Percentiles rank a stretch among this genome's conserved stretches.
These are phyloP conservation scores for Penicillium sumatraense DNA, from an alignment of 2,329 filamentous ascomycete species.

Conservation along the genomic window DNA sequence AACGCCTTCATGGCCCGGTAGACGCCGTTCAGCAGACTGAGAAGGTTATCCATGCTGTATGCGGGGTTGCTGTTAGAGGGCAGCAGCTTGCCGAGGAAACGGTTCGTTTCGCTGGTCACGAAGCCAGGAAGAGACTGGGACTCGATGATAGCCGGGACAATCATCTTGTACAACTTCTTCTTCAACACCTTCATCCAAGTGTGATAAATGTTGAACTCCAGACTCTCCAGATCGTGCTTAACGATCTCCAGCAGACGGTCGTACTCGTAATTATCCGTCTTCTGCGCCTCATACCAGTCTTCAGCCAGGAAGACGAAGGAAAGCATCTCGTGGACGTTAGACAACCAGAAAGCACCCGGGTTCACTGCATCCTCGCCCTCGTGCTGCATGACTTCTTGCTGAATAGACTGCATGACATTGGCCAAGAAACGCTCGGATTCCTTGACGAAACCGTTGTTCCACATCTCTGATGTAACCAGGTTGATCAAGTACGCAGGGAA, in stretches of 20 bases:
- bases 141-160: slow-evolving; percentile 98
- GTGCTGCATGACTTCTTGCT: slow-evolving; percentile 99
- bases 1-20: slow-evolving; percentile 99
- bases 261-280: slow-evolving; percentile 99
- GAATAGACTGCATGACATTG: slow-evolving; percentile 99
- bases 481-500: slow-evolving; percentile 99
- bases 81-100: slow-evolving; percentile 95
- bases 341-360: slow-evolving; percentile 97
- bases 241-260: slow-evolving; percentile 97
- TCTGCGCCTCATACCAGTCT: slow-evolving; percentile 99
- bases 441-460: slow-evolving; percentile 99
- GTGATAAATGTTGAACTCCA: slow-evolving; percentile 99
- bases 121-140: slow-evolving; percentile 97
- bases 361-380: slow-evolving; percentile 97
- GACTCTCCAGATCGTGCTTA: slow-evolving; percentile 96
- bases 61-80: slow-evolving; percentile 87
- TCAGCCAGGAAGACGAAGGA: slow-evolving; percentile 99
- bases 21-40: slow-evolving; percentile 93
- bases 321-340: slow-evolving; percentile 99
- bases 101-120: slow-evolving; percentile 97
- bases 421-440: slow-evolving; percentile 98
- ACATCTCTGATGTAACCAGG: slow-evolving; percentile 98
- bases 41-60: slow-evolving; percentile 99
- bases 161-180: slow-evolving; percentile 99
- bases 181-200: slow-evolving; percentile 99